These are phyloP conservation scores for Yamadazyma songkhlaensis DNA, from an alignment of 1,139 yeast genomes.

Conservation along the genomic window DNA sequence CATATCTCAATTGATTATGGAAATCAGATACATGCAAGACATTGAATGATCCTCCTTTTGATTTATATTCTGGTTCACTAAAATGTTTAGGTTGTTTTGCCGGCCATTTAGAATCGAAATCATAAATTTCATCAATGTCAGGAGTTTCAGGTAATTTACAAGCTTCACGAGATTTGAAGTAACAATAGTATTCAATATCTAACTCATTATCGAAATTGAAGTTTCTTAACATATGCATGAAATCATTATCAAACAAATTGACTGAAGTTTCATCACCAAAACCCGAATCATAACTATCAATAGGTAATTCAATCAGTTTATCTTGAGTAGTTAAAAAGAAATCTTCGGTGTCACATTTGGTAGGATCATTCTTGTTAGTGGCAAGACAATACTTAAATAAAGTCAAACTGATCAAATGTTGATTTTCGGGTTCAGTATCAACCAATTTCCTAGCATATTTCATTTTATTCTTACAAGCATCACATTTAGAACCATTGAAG, in stretches of 20 bases:
- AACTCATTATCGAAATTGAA: constrained; percentile 35
- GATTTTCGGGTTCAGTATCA: constrained; percentile 27
- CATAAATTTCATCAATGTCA: constrained; percentile 23
- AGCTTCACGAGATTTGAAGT: constrained; percentile 20
- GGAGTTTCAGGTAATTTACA: constrained; percentile 30
- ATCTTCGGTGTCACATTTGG: constrained; percentile 33
- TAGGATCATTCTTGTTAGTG: constrained; percentile 25
- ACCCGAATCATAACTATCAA: constrained; percentile 21
- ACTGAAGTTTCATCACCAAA: constrained; percentile 23
- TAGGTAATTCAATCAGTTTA: constrained; percentile 15
- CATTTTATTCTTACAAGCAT: constrained; percentile 34
- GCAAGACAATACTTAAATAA: constrained; percentile 34
- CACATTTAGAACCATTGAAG: constrained; percentile 32
- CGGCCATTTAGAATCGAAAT: constrained; percentile 30
- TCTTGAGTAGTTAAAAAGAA: constrained; percentile 38
- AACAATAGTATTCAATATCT: constrained; percentile 34
- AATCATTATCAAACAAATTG: constrained; percentile 39
- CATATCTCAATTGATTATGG: constrained; percentile 57
- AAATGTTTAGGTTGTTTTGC: constrained; percentile 22
- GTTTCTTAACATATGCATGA: constrained; percentile 31
- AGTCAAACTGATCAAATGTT: constrained; percentile 33
- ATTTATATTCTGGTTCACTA: constrained; percentile 18
- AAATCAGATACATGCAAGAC: constrained; percentile 68
- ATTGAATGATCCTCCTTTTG: constrained; percentile 37
- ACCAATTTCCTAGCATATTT: constrained; percentile 27